Base-by-base conservation (phyloP, 495 filamentous ascomycete genomes). In the Mytilinidion resinicola region DNA sequence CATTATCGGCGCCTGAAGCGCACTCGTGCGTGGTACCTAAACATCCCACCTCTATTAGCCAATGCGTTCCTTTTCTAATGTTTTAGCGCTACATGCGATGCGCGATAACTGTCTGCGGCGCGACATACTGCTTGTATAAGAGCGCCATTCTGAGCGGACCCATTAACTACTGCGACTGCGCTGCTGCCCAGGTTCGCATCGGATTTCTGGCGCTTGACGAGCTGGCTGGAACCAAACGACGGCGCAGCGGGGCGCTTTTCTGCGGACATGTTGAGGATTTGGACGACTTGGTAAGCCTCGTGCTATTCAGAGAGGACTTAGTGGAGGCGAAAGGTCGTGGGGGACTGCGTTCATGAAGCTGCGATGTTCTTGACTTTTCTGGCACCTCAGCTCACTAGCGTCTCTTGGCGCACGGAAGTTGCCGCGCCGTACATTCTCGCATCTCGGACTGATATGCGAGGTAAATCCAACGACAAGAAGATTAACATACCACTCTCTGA, bases 1-100 rank as follows among this genome's bases (percentile, higher is more conserved):
- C 90, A 98, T 96, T 50, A 96, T 84, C 3, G 92, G 92, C 48
- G 93, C 88, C 69, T 95, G 86, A 7, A 97, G 81, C 41, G 83
- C 85, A 70, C 89, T 95, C 42, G 91, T 92, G 62, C 92, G 81
- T 38, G 86, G 84, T 61, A 82, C 78, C 91, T 96, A 77, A 50
- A 12, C 15, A 56, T 25, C 47, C 38, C 57, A 56, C 21, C 35
- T 47, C 25, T 20, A 72, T 73, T 69, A 73, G 65, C 60, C 57
- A 64, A 37, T 34, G 41, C 21, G 35, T 53, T 51, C 42, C 60
- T 58, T 39, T 67, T 56, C 14, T 14, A 42, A 42, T 30, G 44
- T n/a, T 52, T 15, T 62, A 68, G 67, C 67, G 48, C 56, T 55
- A 57, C 51, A 17, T 50, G 41, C 9, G 30, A 38, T 33, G 25